phyloP scores from a whole-genome alignment of 768 basidiomycete genomes.

The Russula virescens region DNA sequence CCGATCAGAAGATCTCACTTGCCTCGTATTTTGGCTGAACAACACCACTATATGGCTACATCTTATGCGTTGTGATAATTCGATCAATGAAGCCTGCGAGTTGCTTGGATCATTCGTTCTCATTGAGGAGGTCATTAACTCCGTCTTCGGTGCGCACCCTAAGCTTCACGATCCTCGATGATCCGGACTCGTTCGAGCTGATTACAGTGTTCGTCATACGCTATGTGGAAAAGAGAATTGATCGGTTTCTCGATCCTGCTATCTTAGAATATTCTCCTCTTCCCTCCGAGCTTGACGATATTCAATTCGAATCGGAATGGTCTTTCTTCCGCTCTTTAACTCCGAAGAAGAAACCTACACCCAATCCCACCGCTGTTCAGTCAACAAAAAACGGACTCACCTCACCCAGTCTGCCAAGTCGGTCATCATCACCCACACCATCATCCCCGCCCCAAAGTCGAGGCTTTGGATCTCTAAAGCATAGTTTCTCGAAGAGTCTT shows the following conservation, averaged over 20 bases:
- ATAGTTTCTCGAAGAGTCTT: conserved; percentile 54
- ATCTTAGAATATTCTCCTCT: conserved; percentile 78
- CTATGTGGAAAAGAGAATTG: conserved; percentile 83
- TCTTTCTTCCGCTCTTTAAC: conserved; percentile 73
- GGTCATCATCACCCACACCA: conserved; percentile 44
- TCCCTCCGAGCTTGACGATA: conserved; percentile 69
- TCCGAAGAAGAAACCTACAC: conserved; percentile 49
- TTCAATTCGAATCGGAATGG: conserved; percentile 98
- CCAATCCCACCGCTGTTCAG: conserved; percentile 31
- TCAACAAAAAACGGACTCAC: conserved; percentile 35
- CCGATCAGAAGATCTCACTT: conserved; percentile 78
- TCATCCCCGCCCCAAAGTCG: conserved; percentile 27
- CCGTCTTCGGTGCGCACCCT: conserved; percentile 71
- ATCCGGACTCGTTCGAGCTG: conserved; percentile 6
- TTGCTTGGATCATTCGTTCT: conserved; percentile 78
- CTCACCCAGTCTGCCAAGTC: conserved; percentile 43
- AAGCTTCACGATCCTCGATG: not conserved
- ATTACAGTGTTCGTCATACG: conserved; percentile 87
- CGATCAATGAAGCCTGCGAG: conserved; percentile 74
- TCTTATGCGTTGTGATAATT: conserved; percentile 79
- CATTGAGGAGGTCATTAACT: conserved; percentile 89
- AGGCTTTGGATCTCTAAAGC: conserved; percentile 58
- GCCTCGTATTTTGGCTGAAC: conserved; percentile 90
- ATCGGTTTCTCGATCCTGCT: conserved; percentile 74
- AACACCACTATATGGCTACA: conserved; percentile 89